A percentile compares a stretch with the other conserved stretches of the same genome.
phyloP scores from a whole-genome alignment of 2,329 filamentous ascomycete genomes.

The Aspergillus felis region DNA sequence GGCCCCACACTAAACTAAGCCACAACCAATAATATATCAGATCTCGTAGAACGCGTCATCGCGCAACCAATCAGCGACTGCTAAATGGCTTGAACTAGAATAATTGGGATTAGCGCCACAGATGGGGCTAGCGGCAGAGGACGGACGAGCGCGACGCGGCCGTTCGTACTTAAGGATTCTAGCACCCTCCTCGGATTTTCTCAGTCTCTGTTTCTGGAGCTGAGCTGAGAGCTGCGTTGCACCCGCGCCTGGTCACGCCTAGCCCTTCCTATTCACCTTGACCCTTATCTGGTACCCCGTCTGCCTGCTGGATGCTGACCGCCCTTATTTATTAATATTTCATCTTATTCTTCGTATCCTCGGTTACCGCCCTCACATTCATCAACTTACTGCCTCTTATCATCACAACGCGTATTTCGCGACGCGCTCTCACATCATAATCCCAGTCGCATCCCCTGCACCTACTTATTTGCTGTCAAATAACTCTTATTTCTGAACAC shows the following conservation, averaged over 20 bases:
- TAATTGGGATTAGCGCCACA: conserved; percentile 30
- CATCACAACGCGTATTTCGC: conserved; percentile 20
- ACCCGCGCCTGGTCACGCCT: conserved; percentile 18
- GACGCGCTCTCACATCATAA: conserved; percentile 16
- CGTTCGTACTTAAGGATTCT: conserved; percentile 42
- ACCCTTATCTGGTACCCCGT: neutral
- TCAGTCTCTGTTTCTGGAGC: conserved; percentile 36
- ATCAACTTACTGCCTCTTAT: conserved; percentile 1
- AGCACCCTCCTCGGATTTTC: conserved; percentile 36
- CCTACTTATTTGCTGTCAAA: conserved; percentile 6
- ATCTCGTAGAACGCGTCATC: conserved; percentile 22
- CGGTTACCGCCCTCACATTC: conserved; percentile 5
- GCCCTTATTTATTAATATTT: conserved; percentile 10
- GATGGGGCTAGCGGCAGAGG: conserved; percentile 36
- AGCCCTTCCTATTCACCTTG: conserved; percentile 11
- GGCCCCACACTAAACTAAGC: conserved; percentile 12
- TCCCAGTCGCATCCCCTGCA: conserved; percentile 18
- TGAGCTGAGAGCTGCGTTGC: conserved; percentile 23
- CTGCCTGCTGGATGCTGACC: conserved; percentile 4
- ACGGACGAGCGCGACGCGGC: conserved; percentile 29
- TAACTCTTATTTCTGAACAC: neutral
- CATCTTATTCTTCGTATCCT: conserved; percentile 8
- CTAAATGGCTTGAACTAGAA: conserved; percentile 30
- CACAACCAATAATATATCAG: conserved; percentile 20
- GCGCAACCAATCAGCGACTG: conserved; percentile 26